Conservation (phyloP, 73 alveolate genomes). For the Paraurostyla sp. region DNA sequence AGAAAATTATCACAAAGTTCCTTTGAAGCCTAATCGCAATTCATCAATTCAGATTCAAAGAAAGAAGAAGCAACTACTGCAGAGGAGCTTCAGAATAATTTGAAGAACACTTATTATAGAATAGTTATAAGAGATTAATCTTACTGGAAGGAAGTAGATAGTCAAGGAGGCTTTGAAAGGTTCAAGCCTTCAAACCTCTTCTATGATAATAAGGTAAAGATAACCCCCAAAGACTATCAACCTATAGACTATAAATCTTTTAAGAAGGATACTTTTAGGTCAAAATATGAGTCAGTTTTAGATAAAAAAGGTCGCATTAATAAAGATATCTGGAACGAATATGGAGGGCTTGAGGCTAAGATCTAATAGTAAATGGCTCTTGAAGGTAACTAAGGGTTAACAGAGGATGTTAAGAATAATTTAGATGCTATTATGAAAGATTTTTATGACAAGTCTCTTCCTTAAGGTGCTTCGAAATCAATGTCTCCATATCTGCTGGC, state of each 20-base stretch:
- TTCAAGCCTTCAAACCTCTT: slow-evolving; percentile 9
- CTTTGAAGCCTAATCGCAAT: background rate
- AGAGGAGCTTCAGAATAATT: background rate
- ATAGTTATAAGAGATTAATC: slow-evolving; percentile 40
- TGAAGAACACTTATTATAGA: slow-evolving; percentile 39
- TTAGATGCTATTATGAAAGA: slow-evolving; percentile 20
- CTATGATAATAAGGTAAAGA: slow-evolving; percentile 9
- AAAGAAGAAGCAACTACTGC: background rate
- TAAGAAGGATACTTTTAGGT: background rate
- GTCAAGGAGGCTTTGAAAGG: slow-evolving; percentile 22
- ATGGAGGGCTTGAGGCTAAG: background rate
- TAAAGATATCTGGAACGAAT: slow-evolving; percentile 4
- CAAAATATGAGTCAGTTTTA: slow-evolving; percentile 21
- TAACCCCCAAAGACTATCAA: background rate
- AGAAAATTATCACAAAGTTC: background rate
- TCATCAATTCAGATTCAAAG: background rate
- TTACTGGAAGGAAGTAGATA: slow-evolving; percentile 49
- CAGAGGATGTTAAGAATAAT: background rate
- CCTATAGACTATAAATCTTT: background rate
- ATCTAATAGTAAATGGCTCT: background rate
- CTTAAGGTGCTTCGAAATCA: slow-evolving; percentile 57
- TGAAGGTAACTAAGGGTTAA: background rate
- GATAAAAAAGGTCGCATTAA: slow-evolving; percentile 37
- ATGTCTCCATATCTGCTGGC: slow-evolving; percentile 59
- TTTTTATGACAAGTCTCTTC: background rate